Evolutionary conservation across 1,284 basidiomycete genomes (phyloP), one percentile per base, ranked within the genome.

Genomic region (Ceratorhiza oryzae-sativae): DNA sequence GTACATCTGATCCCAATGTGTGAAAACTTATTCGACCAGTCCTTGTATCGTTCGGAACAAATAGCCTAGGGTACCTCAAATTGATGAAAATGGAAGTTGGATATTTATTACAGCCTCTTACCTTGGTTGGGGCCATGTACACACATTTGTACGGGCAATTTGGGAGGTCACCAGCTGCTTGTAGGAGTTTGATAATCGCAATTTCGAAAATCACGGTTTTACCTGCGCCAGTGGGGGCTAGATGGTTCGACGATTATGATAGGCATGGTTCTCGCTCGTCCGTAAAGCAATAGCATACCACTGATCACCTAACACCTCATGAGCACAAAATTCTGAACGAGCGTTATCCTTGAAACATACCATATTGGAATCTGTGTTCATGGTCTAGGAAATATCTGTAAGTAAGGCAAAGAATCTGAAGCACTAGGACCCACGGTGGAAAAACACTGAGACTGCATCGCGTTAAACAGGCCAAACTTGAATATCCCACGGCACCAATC

Each of bases 151-250:
- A 77, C 9, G 79, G 75, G 25, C 79, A 77, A n/a, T 80, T 78
- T 9, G 78, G 77, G 25, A 80, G 79, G 61, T 30, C n/a, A 4
- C 80, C 77, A 8, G 83, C 80, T 61, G 83, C 81, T 61, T 82
- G 84, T 42, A 96, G 82, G 85, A 95, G 87, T 36, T 87, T 87
- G 61, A 98, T 87, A 61, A 98, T 91, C 0, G 93, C 88, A 12
- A 99, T 82, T 79, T 99, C 97, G 76, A 99, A 99, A 6, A 98
- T 81, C 0, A 92, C 94, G 0, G 96, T 95, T 81, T 97, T 97
- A 30, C 95, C 95, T 56, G 93, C 92, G 27, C 95, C 93, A 6
- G 95, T 97, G 0, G 95, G 95, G 0, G 95, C 95, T 90, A 77
- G 32, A 25, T 34, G 42, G 48, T 58, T 55, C 39, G 39, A 23